Base-by-base conservation (phyloP, 176 grass and related monocot genomes). In the Chloris gayana region DNA sequence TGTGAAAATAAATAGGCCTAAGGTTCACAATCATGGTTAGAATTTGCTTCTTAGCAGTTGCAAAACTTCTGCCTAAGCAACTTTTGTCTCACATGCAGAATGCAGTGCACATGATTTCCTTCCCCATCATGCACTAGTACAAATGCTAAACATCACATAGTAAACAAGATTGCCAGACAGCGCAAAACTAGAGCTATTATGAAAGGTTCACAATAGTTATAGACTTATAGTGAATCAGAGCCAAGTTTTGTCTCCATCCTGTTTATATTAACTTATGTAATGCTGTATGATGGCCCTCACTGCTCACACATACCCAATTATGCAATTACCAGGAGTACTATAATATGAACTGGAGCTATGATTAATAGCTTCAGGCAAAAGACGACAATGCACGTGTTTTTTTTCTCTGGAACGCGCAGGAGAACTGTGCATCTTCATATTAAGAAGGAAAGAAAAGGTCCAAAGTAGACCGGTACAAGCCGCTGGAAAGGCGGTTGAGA, bases 161-260 rank as follows among this genome's bases (percentile, higher is more conserved):
- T 3, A 82, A 78, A 64, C 15, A 27, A 78, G 22, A 78, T 72
- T 42, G 3, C 53, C 64, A 37, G 26, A 72, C 65, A 64, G 56
- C 32, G 59, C 25, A 58, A 14, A 62, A 44, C 25, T 75, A 39
- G 31, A 26, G 14, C 17, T 59, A 19, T 60, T 62, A 50, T 18
- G 63, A 60, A 81, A 2, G 27, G 59, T 61, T 70, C 33, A 1
- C n/a, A 4, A 11, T 50, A 70, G 30, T 69, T 27, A 68, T 21
- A 39, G 19, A 25, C 11, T 18, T 47, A 59, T 2, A 56, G 21
- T 57, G 22, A 10, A 57, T 57, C 53, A 69, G 31, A 35, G 69
- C 34, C 37, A 14, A 31, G 13, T 47, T 77, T 41, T 77, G 74
- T 12, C 29, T 24, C 9, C 5, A 60, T 5, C 18, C 24, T 49